Percentiles rank a stretch among this genome's conserved stretches.
Conservation (phyloP, 2,329 filamentous ascomycete genomes). For the Aspergillus fijiensis region DNA sequence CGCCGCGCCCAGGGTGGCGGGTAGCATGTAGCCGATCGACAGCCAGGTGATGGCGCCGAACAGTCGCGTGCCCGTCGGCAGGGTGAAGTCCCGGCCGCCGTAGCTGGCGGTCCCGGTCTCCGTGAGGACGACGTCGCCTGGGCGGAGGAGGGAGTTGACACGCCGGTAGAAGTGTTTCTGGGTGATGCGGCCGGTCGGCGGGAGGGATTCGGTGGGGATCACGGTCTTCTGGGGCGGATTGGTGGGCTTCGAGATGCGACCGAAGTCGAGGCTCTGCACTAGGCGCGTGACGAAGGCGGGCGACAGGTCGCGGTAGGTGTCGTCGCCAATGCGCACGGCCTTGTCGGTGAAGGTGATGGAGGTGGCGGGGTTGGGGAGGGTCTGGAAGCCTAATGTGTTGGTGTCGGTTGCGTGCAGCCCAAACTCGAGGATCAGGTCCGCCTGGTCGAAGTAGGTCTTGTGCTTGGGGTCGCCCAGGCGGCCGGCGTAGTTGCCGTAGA, state of each 20-base stretch:
- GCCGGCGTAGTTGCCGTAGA: constrained; percentile 52
- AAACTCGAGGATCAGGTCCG: constrained; percentile 41
- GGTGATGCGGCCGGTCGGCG: constrained; percentile 46
- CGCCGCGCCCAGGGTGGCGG: constrained; percentile 56
- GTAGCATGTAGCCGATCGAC: constrained; percentile 62
- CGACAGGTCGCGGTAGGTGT: constrained; percentile 72
- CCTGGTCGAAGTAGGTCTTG: constrained; percentile 34
- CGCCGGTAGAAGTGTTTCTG: constrained; percentile 53
- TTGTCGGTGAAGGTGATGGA: constrained; percentile 80
- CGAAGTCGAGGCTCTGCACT: constrained; percentile 58
- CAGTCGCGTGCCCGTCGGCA: constrained; percentile 51
- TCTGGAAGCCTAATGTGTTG: constrained; percentile 70
- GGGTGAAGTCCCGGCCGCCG: constrained; percentile 52
- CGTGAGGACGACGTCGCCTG: constrained; percentile 57
- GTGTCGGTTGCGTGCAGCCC: constrained; percentile 44
- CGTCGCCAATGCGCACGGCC: constrained; percentile 71
- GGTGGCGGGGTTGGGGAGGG: constrained; percentile 71
- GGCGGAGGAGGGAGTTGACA: constrained; percentile 49
- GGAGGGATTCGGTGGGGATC: constrained; percentile 39
- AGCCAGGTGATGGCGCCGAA: constrained; percentile 59
- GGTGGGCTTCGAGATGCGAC: constrained; percentile 46
- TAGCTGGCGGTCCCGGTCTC: constrained; percentile 60
- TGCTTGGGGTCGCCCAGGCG: constrained; percentile 35
- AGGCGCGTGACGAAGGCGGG: constrained; percentile 75
- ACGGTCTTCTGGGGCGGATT: constrained; percentile 20